phyloP scores from a whole-genome alignment of 2,329 filamentous ascomycete species.

The Microcera coccophila region DNA sequence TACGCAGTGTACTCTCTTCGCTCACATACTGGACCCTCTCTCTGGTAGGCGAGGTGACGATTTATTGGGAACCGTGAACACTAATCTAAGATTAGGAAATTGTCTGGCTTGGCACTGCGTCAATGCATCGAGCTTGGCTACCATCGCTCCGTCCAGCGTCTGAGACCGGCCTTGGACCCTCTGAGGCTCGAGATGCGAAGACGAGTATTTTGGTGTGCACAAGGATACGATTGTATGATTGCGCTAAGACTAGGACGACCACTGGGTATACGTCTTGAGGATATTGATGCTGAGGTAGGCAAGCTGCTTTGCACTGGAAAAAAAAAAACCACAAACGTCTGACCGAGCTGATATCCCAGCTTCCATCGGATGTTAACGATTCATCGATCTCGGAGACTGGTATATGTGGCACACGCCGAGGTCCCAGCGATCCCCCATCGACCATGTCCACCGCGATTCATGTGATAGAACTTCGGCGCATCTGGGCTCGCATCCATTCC shows the following conservation, averaged over 20 bases:
- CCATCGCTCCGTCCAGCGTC: constrained; percentile 3
- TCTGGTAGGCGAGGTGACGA: background rate
- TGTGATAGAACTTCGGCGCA: constrained; percentile 4
- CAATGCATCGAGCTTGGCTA: constrained; percentile 12
- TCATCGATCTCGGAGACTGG: background rate
- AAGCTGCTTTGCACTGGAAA: background rate
- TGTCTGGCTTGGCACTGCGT: constrained; percentile 7
- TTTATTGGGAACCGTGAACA: background rate
- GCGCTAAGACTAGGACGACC: constrained; percentile 6
- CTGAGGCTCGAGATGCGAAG: constrained; percentile 3
- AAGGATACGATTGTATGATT: constrained; percentile 6
- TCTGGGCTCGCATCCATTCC: constrained; percentile 7
- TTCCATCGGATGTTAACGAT: constrained; percentile 9
- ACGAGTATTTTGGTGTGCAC: constrained; percentile 10
- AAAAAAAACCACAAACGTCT: background rate
- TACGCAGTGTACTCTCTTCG: constrained; percentile 25
- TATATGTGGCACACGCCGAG: background rate
- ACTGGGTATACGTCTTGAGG: constrained; percentile 3
- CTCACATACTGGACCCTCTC: background rate
- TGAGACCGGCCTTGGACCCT: background rate
- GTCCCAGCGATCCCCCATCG: background rate
- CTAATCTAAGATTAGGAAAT: constrained; percentile 5
- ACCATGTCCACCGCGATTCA: constrained; percentile 6
- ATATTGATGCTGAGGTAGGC: constrained; percentile 9
- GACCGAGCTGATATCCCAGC: constrained; percentile 3